A percentile compares a stretch with the other conserved stretches of the same genome.
Evolutionary conservation across 164 flowering plant genomes (phyloP).

Genomic region (Umbellularia californica): DNA sequence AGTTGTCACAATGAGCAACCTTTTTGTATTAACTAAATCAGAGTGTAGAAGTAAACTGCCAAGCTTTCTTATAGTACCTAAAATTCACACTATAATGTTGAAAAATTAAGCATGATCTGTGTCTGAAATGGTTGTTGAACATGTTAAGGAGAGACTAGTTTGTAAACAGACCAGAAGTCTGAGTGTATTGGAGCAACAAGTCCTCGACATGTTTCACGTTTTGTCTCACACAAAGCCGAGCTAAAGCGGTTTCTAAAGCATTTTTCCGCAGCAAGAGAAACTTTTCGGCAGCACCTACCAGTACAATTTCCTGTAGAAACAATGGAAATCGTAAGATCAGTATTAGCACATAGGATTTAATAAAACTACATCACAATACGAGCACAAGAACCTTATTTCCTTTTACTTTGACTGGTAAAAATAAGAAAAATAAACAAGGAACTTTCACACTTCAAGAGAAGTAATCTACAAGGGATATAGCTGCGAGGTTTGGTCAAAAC

Average conservation of each 20-base stretch:
- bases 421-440: too few relatives aligned
- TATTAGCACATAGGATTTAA: neutral
- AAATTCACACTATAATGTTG: neutral
- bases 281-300: conserved; percentile 73
- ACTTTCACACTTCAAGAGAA: too few relatives aligned
- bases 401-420: too few relatives aligned
- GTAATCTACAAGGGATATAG: too few relatives aligned
- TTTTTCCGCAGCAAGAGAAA: conserved; percentile 46
- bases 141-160: neutral
- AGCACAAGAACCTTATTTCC: too few relatives aligned
- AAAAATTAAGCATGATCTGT: conserved; percentile 3
- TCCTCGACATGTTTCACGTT: conserved; percentile 53
- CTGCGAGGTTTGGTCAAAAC: too few relatives aligned
- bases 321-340: neutral
- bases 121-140: neutral
- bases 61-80: neutral
- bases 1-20: too few relatives aligned
- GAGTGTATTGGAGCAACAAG: conserved; percentile 35
- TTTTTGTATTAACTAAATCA: neutral
- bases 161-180: conserved; percentile 44
- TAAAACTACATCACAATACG: conserved; percentile 3
- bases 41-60: neutral
- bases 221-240: conserved; percentile 42
- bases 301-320: conserved; percentile 40
- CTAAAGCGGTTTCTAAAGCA: conserved; percentile 55